Evolutionary conservation across 805 yeast genomes (phyloP), one percentile per base, ranked within the genome.

Genomic region (Schwanniomyces vanrijiae): DNA sequence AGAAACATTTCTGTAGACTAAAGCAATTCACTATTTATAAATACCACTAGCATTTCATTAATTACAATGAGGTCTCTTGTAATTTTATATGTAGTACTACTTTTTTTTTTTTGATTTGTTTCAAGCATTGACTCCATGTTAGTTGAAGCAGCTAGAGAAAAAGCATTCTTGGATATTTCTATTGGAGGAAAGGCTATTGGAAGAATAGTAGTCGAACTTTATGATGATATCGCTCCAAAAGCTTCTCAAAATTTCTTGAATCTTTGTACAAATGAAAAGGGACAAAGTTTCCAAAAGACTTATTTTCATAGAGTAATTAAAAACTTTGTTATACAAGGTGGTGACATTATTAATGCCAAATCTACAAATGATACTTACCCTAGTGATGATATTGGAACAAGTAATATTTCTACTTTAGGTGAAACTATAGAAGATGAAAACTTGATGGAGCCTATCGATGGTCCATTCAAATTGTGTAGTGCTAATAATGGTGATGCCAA

Each of bases 271-370:
- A 52, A 54, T 1, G 47, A 48, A 3, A 26, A 44, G 14, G 48
- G 51, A 4, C 55, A 75, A 14, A 54, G 71, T 1, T 78, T 70
- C 47, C 69, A 75, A 49, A 60, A 69, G 18, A 79, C 76, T 35
- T 68, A 63, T 34, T 84, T 88, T 61, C 86, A 84, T 55, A 69
- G 88, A 46, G 80, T 84, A 2, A 70, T 86, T 43, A 82, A 79
- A 57, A 86, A 83, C 59, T 87, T 87, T 58, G 80, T 85, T 73
- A 66, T 86, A 14, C 91, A 86, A 61, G 83, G 81, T 3, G 91
- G 91, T 34, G 88, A 84, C 58, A 58, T 77, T 2, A 60, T 65
- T 1, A 62, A 71, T 58, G 81, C 81, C 7, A 48, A 28, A 33
- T 3, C 18, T 14, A 26, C 13, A 20, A 10, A 16, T 18, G 26